These are phyloP conservation scores for Beauveria australis DNA, from an alignment of 2,329 filamentous ascomycete genomes.

Conservation along the genomic window DNA sequence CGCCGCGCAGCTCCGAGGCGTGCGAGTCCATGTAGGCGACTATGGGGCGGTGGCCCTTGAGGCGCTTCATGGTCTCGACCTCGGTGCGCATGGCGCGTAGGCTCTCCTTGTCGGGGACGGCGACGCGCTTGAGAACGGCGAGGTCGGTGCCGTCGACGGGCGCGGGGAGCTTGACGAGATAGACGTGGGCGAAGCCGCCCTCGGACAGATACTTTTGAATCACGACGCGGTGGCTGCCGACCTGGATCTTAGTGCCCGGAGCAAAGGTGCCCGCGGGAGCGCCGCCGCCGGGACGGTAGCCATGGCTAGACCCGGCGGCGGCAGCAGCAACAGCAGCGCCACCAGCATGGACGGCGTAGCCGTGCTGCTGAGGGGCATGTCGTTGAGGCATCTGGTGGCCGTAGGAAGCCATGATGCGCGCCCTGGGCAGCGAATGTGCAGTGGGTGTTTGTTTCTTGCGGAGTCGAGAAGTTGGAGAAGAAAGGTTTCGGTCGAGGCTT, in stretches of 20 bases:
- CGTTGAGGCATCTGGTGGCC: constrained; percentile 31
- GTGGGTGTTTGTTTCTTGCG: neutral
- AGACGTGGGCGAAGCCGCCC: constrained; percentile 96
- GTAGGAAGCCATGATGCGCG: constrained; percentile 26
- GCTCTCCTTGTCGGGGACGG: constrained; percentile 90
- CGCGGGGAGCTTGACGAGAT: constrained; percentile 80
- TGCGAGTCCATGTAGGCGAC: constrained; percentile 98
- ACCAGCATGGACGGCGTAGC: constrained; percentile 5
- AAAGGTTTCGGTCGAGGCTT: neutral
- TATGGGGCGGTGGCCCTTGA: constrained; percentile 92
- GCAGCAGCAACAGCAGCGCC: neutral
- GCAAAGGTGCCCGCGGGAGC: constrained; percentile 77
- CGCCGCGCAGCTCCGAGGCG: constrained; percentile 83
- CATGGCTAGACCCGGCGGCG: constrained; percentile 28
- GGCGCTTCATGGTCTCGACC: constrained; percentile 99
- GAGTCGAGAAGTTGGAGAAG: no score
- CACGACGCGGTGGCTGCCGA: constrained; percentile 83
- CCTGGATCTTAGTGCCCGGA: constrained; percentile 92
- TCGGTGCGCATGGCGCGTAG: constrained; percentile 95
- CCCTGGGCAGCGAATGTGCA: neutral
- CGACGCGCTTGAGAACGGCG: constrained; percentile 88
- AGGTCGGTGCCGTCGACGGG: constrained; percentile 69
- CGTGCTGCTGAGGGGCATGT: constrained; percentile 17
- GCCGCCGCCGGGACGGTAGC: constrained; percentile 29
- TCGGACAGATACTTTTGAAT: constrained; percentile 98